Evolutionary conservation across 1,284 basidiomycete species (phyloP), one percentile per base, ranked within the genome.

Genomic region (Mycocalia duriaeana): DNA sequence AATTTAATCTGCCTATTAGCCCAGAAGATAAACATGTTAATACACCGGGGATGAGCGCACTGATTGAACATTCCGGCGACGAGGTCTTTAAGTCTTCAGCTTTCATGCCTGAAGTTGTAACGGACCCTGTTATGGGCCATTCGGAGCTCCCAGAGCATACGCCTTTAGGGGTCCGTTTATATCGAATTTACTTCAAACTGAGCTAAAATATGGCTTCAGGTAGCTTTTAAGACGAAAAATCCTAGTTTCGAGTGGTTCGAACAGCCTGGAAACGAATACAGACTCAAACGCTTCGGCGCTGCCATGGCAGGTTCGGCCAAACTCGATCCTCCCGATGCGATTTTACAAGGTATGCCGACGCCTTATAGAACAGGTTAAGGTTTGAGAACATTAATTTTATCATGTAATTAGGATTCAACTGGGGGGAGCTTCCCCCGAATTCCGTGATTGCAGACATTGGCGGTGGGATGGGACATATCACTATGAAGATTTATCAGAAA

Each of bases 391-490:
- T 26, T 24, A 8, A 28, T 13, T 4, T 13, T 19, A 24, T 9
- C 4, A 13, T 42, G 20, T 13, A 11, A n/a, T 24, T 11, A 61
- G 64, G 55, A 3, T 60, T 60, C 36, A 49, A 59, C 11, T 65
- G 61, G 60, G 48, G 47, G 1, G 24, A 44, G 6, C 56, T 68
- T 5, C 44, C 51, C 0, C 18, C 39, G 2, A 53, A 48, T 4
- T 52, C 54, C 13, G 37, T 52, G 1, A 46, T 68, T 13, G 66
- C 68, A 14, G 67, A 68, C 50, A 56, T 68, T 14, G 66, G 66
- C 4, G 62, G 63, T 3, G 61, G 65, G 5, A 51, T 60, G 24
- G 67, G 67, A 9, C 50, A 50, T 8, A 44, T 53, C 3, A 45
- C 57, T 0, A 40, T 65, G n/a, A 20, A 46, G 4, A 42, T 68